Evolutionary conservation across 2,329 filamentous ascomycete species (phyloP).

Genomic region (Colletotrichum neosansevieriae): DNA sequence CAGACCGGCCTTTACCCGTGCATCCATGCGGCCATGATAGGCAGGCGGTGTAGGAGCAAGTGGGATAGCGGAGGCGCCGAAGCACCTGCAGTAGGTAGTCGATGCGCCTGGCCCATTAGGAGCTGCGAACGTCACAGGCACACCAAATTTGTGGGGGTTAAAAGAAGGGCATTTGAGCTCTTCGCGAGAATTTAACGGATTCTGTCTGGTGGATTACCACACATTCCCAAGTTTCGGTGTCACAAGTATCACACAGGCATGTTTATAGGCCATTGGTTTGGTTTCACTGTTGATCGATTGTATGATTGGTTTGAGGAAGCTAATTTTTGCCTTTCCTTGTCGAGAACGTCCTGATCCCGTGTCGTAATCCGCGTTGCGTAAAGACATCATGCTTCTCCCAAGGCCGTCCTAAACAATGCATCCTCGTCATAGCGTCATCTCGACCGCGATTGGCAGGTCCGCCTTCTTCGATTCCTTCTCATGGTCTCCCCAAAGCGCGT

Average conservation of each 20-base stretch:
- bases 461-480: slow-evolving; percentile 36
- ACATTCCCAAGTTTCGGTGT: not conserved
- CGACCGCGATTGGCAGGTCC: slow-evolving; percentile 37
- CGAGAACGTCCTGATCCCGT: slow-evolving; percentile 33
- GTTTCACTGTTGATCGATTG: slow-evolving; percentile 38
- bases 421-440: slow-evolving; percentile 39
- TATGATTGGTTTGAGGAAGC: slow-evolving; percentile 18
- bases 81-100: not conserved
- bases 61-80: not conserved
- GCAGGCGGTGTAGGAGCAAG: slow-evolving; percentile 23
- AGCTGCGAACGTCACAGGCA: slow-evolving; percentile 27
- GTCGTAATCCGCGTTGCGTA: slow-evolving; percentile 35
- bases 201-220: too few species aligned
- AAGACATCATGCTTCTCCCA: slow-evolving; percentile 35
- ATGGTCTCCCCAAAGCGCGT: slow-evolving; percentile 17
- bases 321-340: slow-evolving; percentile 34
- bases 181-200: not conserved
- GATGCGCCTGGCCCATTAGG: not conserved
- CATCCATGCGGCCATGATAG: not conserved
- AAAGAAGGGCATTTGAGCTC: not conserved
- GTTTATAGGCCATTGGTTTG: not conserved
- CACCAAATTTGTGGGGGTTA: too few species aligned
- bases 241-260: not conserved
- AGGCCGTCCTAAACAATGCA: slow-evolving; percentile 34
- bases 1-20: slow-evolving; percentile 25